phyloP scores from a whole-genome alignment of 805 yeast species.

The Wickerhamiella cacticola region DNA sequence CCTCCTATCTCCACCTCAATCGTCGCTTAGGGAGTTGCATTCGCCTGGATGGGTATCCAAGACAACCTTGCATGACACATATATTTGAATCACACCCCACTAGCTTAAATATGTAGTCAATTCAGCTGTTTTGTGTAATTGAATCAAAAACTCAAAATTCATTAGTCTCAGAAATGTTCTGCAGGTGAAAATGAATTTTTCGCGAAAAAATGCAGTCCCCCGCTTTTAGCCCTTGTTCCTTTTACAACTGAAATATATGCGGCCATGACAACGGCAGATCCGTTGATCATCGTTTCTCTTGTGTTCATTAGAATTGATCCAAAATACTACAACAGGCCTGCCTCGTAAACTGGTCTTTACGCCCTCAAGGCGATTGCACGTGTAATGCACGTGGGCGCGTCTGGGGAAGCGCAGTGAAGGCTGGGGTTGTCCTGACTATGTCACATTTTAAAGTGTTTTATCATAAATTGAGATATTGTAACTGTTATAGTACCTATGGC shows the following conservation, averaged over 20 bases:
- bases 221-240: neutral
- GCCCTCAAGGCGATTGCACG: neutral
- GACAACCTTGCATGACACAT: slow-evolving; percentile 2
- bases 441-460: too few species aligned
- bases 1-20: neutral
- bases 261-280: neutral
- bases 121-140: too few species aligned
- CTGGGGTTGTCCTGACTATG: neutral
- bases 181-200: too few species aligned
- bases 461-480: too few species aligned
- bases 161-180: too few species aligned
- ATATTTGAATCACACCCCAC: neutral
- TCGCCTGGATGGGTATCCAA: neutral
- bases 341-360: too few species aligned
- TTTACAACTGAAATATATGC: neutral
- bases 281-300: too few species aligned
- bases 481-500: too few species aligned
- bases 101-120: too few species aligned
- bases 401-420: neutral
- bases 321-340: too few species aligned
- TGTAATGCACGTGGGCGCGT: neutral
- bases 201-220: neutral
- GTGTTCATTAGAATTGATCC: too few species aligned
- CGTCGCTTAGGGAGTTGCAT: neutral
- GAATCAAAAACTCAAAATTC: too few species aligned